Evolutionary conservation across 2,329 filamentous ascomycete genomes (phyloP).

Genomic region (Nemania sp.): DNA sequence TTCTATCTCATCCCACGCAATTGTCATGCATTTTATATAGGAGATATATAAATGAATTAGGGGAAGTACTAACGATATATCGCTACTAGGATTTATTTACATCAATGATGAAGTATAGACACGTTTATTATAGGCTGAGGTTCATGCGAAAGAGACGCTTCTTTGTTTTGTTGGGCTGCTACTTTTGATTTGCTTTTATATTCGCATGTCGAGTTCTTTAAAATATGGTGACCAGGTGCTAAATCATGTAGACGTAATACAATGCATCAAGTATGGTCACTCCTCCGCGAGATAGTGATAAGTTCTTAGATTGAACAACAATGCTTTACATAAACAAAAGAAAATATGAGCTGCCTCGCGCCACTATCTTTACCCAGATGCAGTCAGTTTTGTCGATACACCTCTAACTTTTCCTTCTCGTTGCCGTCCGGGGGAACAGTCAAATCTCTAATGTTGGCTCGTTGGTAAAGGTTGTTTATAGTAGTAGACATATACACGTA

Average conservation of each 20-base stretch:
- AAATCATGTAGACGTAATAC: background rate
- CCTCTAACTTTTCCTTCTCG: slow-evolving; percentile 13
- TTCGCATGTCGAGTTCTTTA: too few relatives aligned
- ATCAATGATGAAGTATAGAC: background rate
- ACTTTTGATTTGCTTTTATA: background rate
- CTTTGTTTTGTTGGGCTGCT: background rate
- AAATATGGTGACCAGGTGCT: too few relatives aligned
- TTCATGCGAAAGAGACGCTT: background rate
- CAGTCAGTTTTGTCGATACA: slow-evolving; percentile 16
- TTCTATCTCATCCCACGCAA: too few relatives aligned
- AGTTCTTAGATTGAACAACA: slow-evolving; percentile 28
- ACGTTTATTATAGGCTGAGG: background rate
- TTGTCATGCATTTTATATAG: too few relatives aligned
- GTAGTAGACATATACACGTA: slow-evolving; percentile 43
- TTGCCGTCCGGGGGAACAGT: slow-evolving; percentile 8
- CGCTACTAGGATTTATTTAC: background rate
- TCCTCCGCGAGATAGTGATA: background rate
- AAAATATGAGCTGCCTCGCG: slow-evolving; percentile 28
- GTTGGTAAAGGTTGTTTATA: slow-evolving; percentile 36
- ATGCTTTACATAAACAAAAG: slow-evolving; percentile 42
- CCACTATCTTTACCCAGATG: slow-evolving; percentile 36
- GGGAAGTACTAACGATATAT: background rate
- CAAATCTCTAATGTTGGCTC: slow-evolving; percentile 34
- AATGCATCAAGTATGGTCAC: background rate
- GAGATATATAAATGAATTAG: background rate